Conservation (phyloP, 306 rosid genomes). For the Malus orientalis region DNA sequence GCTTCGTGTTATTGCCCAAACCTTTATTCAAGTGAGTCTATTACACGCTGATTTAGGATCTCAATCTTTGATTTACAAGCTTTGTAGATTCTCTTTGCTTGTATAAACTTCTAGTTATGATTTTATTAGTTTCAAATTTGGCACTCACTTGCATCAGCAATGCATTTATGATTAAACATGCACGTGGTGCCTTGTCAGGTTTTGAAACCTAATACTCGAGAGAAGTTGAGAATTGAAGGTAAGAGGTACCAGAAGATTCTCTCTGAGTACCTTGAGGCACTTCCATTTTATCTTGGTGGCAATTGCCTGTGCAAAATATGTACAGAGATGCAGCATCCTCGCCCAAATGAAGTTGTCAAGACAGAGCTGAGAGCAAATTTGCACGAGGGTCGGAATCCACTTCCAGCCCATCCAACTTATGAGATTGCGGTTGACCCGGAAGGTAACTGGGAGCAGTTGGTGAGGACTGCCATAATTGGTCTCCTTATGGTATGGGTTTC, state of each 20-base stretch:
- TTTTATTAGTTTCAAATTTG: background rate
- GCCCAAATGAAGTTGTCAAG: constrained; percentile 26
- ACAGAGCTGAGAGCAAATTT: constrained; percentile 13
- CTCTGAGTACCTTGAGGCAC: constrained; percentile 37
- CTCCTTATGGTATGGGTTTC: constrained; percentile 57
- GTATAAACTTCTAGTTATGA: background rate
- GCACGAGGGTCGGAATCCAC: constrained; percentile 16
- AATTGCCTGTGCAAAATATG: constrained; percentile 63
- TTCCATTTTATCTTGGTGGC: constrained; percentile 78
- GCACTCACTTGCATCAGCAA: background rate
- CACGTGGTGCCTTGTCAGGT: constrained; percentile 38
- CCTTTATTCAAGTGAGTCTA: constrained; percentile 62
- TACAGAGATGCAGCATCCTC: constrained; percentile 21
- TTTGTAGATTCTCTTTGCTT: background rate
- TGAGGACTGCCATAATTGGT: constrained; percentile 63
- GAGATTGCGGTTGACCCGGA: constrained; percentile 28
- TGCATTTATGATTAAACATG: background rate
- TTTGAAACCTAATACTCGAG: constrained; percentile 61
- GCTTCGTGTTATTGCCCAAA: constrained; percentile 77
- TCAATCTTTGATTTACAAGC: background rate
- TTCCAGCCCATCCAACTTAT: constrained; percentile 16
- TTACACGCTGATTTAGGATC: background rate
- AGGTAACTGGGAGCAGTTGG: constrained; percentile 36
- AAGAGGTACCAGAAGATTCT: constrained; percentile 51
- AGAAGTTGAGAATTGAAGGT: constrained; percentile 76